Base-by-base conservation (phyloP, 495 filamentous ascomycete genomes). In the Penicillium riverlandense region DNA sequence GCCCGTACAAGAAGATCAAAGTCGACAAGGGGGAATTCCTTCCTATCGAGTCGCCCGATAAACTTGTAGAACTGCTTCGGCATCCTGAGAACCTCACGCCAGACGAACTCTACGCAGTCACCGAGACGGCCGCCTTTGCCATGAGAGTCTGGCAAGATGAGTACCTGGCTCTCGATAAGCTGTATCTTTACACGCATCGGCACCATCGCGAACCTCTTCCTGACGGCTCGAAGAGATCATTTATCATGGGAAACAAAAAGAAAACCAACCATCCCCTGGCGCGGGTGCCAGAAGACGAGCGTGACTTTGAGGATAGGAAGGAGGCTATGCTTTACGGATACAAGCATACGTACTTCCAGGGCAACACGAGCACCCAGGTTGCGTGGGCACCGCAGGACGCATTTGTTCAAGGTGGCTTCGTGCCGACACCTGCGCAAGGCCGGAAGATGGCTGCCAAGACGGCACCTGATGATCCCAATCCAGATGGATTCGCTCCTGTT, bases 141-240 rank as follows among this genome's bases (percentile, higher is more conserved):
- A 50, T 90, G 41, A 63, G 67, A 34, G 62, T 64, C 6, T 82
- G 80, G 68, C 82, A 89, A 56, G 68, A 80, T 12, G 81, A 90
- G 51, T 86, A 74, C 52, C 53, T 78, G 10, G 69, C 69, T 11
- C 71, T 89, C 6, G 73, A 81, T 43, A 73, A 75, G 41, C 65
- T 79, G 31, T 63, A 75, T 13, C 74, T 76, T 64, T 41, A 57
- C 61, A 51, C 74, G 55, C 54, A 78, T 60, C 55, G 68, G 59
- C 44, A 68, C 43, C 40, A 54, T 8, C 52, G 54, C 11, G 40
- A 34, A 27, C 30, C 45, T 10, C 28, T 49, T 15, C 36, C 49
- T 5, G 32, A 22, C 2, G 47, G 53, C 9, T 38, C 47, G 6
- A 58, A 61, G 49, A 39, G 52, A 13, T 44, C 55, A 14, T 43